Percentiles rank a stretch among this genome's conserved stretches.
Evolutionary conservation across 805 yeast species (phyloP).

Genomic region (Yamadazyma akitaensis): DNA sequence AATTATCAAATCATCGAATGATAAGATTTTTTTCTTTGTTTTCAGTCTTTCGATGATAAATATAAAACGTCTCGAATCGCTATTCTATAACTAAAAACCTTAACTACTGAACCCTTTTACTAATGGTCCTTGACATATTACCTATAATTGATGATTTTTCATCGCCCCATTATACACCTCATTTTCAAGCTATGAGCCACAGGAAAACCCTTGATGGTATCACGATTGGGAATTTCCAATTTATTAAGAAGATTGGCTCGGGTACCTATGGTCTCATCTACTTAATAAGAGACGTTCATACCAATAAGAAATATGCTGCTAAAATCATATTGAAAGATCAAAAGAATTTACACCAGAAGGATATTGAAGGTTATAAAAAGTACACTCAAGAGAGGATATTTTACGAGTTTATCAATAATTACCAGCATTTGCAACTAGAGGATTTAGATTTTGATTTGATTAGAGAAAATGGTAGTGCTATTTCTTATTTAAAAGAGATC

Average conservation of each 20-base stretch:
- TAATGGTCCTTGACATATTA: conserved; percentile 14
- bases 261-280: conserved; percentile 87
- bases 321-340: conserved; percentile 61
- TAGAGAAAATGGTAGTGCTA: conserved; percentile 22
- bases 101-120: neutral
- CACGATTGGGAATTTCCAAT: conserved; percentile 27
- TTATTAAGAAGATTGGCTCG: conserved; percentile 61
- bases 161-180: conserved; percentile 6
- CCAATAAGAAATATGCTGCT: conserved; percentile 59
- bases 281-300: conserved; percentile 53
- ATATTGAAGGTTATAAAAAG: conserved; percentile 27
- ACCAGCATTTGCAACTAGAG: conserved; percentile 16
- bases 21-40: conserved; percentile 4
- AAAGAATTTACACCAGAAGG: conserved; percentile 24
- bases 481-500: conserved; percentile 58
- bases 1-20: conserved; percentile 5
- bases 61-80: neutral
- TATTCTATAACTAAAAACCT: neutral
- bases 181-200: neutral
- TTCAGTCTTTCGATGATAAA: conserved; percentile 4
- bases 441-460: conserved; percentile 23
- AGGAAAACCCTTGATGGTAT: conserved; percentile 5
- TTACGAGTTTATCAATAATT: conserved; percentile 11
- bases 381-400: conserved; percentile 26
- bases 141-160: conserved; percentile 13